Evolutionary conservation across 805 yeast species (phyloP).

Genomic region (Pichia membranifaciens): DNA sequence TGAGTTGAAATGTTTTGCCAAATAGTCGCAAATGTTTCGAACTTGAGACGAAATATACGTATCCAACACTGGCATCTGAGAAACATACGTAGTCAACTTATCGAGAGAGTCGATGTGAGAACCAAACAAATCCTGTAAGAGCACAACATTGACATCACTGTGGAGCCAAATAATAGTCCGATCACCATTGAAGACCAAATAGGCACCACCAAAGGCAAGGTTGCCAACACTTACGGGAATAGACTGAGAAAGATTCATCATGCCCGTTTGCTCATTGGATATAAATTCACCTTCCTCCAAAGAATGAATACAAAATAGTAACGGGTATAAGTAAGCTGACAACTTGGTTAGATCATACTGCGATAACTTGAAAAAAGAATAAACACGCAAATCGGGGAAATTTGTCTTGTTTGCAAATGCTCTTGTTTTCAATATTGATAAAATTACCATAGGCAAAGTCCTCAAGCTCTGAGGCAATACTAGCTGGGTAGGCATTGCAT

Average conservation of each 20-base stretch:
- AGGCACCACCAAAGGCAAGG: slow-evolving; percentile 65
- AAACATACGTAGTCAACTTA: slow-evolving; percentile 41
- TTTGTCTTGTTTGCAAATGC: slow-evolving; percentile 50
- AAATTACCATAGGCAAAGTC: slow-evolving; percentile 59
- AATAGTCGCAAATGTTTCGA: slow-evolving; percentile 53
- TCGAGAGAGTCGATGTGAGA: slow-evolving; percentile 38
- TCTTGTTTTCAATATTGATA: slow-evolving; percentile 64
- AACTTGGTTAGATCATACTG: slow-evolving; percentile 51
- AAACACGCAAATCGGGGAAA: slow-evolving; percentile 60
- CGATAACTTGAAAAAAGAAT: slow-evolving; percentile 45
- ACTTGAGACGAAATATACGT: slow-evolving; percentile 67
- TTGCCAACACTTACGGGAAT: slow-evolving; percentile 38
- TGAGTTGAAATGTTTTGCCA: slow-evolving; percentile 37
- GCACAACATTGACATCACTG: slow-evolving; percentile 56
- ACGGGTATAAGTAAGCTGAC: slow-evolving; percentile 70
- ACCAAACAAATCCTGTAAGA: slow-evolving; percentile 74
- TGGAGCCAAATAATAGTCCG: slow-evolving; percentile 60
- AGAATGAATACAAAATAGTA: slow-evolving; percentile 66
- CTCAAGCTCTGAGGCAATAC: slow-evolving; percentile 77
- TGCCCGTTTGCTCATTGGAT: slow-evolving; percentile 35
- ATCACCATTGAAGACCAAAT: slow-evolving; percentile 67
- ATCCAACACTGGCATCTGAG: slow-evolving; percentile 63
- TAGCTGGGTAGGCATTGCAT: slow-evolving; percentile 52
- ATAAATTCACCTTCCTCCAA: slow-evolving; percentile 54
- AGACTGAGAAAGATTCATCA: slow-evolving; percentile 45